Percentiles rank a stretch among this genome's conserved stretches.
Conservation (phyloP, 1,284 basidiomycete genomes). For the Leccinum subrobustum region DNA sequence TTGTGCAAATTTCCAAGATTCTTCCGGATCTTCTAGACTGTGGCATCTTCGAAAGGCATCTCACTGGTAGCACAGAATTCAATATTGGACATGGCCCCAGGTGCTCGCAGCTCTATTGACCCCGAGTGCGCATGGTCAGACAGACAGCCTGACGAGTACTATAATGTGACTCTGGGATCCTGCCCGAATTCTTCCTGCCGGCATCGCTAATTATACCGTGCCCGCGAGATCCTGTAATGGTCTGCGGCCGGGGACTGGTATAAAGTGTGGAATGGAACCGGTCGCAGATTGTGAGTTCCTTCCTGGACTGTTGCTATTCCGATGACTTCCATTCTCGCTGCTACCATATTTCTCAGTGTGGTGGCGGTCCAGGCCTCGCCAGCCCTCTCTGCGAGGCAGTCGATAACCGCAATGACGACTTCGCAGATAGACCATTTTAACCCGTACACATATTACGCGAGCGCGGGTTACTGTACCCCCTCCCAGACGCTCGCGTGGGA, state of each 20-base stretch:
- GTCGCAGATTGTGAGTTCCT: not conserved
- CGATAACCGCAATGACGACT: constrained; percentile 42
- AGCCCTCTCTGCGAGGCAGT: constrained; percentile 28
- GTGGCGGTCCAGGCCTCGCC: constrained; percentile 26
- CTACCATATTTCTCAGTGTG: constrained; percentile 14
- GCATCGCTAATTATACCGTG: constrained; percentile 12
- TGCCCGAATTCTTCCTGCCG: not conserved
- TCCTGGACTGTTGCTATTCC: not conserved
- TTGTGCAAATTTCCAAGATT: not conserved
- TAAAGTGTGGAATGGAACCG: not conserved
- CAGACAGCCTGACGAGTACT: not conserved
- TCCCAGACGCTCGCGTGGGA: constrained; percentile 49
- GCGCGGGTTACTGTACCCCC: constrained; percentile 54
- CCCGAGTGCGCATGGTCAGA: not conserved
- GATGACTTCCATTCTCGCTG: constrained; percentile 22
- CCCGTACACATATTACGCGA: constrained; percentile 58
- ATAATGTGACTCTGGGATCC: constrained; percentile 11
- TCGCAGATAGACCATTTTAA: constrained; percentile 48
- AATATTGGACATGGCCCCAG: not conserved
- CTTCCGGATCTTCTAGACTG: not conserved
- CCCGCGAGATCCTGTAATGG: not conserved
- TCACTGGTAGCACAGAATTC: not conserved
- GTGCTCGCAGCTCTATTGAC: not conserved
- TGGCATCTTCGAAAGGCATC: not conserved
- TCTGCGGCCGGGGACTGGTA: not conserved